phyloP scores from a whole-genome alignment of 2,329 filamentous ascomycete species.

The Capronia americana region DNA sequence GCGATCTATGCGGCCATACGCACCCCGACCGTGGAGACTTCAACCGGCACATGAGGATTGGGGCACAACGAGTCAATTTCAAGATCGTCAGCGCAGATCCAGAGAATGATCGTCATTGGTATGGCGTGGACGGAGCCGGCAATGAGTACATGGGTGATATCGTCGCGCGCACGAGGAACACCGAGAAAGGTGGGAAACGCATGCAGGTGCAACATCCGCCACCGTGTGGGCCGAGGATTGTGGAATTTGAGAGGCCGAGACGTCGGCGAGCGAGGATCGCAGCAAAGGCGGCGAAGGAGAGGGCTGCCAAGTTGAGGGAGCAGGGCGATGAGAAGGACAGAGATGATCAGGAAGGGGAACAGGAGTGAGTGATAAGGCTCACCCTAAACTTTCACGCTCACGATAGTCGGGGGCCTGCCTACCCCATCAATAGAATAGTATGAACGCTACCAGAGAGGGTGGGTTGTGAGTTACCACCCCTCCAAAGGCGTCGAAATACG shows the following conservation, averaged over 20 bases:
- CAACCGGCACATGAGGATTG: slow-evolving; percentile 1
- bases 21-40: neutral
- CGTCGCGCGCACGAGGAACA: neutral
- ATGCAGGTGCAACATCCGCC: neutral
- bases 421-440: neutral
- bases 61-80: neutral
- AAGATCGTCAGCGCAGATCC: slow-evolving; percentile 3
- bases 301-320: neutral
- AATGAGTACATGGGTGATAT: slow-evolving; percentile 1
- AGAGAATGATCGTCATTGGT: neutral
- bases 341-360: neutral
- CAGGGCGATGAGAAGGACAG: neutral
- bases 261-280: neutral
- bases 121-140: neutral
- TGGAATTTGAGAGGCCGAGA: neutral
- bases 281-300: neutral
- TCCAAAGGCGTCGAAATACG: neutral
- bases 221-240: neutral
- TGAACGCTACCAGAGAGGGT: neutral
- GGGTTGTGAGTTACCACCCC: neutral
- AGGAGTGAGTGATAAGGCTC: neutral
- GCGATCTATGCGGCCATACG: slow-evolving; percentile 1
- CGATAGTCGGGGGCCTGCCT: neutral
- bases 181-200: neutral
- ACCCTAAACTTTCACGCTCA: neutral